Conservation (phyloP, 2,329 filamentous ascomycete genomes). For the Alternaria sp. region DNA sequence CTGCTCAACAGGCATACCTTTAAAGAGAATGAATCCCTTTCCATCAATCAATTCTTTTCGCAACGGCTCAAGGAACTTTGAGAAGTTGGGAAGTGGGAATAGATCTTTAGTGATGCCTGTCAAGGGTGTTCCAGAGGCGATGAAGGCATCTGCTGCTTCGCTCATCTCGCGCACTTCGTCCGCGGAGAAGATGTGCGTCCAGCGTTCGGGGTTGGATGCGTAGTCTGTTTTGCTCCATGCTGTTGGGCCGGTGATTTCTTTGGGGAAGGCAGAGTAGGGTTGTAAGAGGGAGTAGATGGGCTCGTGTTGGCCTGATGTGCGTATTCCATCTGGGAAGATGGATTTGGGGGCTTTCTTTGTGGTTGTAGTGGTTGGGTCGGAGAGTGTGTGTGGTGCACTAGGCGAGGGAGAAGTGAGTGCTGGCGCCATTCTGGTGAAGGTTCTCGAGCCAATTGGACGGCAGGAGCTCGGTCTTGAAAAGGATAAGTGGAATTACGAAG, state of each 20-base stretch:
- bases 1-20: conserved; percentile 75
- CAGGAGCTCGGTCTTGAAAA: not conserved
- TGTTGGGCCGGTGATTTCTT: conserved; percentile 72
- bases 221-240: conserved; percentile 75
- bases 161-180: conserved; percentile 73
- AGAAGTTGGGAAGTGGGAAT: conserved; percentile 67
- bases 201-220: conserved; percentile 66
- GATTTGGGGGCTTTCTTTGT: conserved; percentile 48
- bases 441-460: not conserved
- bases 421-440: conserved; percentile 44
- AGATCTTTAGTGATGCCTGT: conserved; percentile 73
- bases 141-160: conserved; percentile 70
- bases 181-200: conserved; percentile 73
- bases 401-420: conserved; percentile 48
- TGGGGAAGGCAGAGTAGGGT: conserved; percentile 74
- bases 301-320: conserved; percentile 74
- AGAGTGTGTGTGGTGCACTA: conserved; percentile 47
- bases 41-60: conserved; percentile 75
- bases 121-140: conserved; percentile 68
- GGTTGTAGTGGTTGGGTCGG: conserved; percentile 31
- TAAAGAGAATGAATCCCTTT: conserved; percentile 90
- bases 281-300: conserved; percentile 70
- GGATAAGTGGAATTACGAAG: too few relatives aligned
- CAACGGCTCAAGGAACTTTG: conserved; percentile 60
- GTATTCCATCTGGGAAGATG: conserved; percentile 69